phyloP scores from a whole-genome alignment of 306 rosid genomes.

The Nissolia schottii region DNA sequence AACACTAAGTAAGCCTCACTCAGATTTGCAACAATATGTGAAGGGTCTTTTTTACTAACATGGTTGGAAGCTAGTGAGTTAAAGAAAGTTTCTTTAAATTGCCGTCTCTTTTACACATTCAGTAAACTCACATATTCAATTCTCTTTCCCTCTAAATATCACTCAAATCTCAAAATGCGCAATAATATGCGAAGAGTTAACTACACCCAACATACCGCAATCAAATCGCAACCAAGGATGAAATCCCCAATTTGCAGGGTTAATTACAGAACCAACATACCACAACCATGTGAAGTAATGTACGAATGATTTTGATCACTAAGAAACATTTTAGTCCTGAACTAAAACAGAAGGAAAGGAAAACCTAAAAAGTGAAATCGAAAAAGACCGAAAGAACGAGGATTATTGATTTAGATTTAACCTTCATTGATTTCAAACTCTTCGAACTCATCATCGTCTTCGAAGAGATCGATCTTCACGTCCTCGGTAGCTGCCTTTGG shows the following conservation, averaged over 20 bases:
- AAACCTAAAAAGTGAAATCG: neutral
- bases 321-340: neutral
- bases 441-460: conserved; percentile 85
- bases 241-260: neutral
- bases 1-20: neutral
- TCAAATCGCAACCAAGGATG: neutral
- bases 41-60: neutral
- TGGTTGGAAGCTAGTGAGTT: neutral
- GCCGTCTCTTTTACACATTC: no score
- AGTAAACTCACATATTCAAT: no score
- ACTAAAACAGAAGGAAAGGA: neutral
- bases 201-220: neutral
- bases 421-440: conserved; percentile 83
- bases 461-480: conserved; percentile 79
- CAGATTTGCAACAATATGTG: neutral
- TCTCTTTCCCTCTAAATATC: no score
- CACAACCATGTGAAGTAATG: neutral
- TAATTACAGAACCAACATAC: neutral
- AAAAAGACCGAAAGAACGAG: neutral
- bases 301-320: neutral
- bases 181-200: no score
- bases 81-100: neutral
- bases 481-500: conserved; percentile 59
- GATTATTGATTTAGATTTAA: neutral
- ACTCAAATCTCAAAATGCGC: no score